phyloP scores from a whole-genome alignment of 2,329 filamentous ascomycete species.

The Dendryphion nanum region DNA sequence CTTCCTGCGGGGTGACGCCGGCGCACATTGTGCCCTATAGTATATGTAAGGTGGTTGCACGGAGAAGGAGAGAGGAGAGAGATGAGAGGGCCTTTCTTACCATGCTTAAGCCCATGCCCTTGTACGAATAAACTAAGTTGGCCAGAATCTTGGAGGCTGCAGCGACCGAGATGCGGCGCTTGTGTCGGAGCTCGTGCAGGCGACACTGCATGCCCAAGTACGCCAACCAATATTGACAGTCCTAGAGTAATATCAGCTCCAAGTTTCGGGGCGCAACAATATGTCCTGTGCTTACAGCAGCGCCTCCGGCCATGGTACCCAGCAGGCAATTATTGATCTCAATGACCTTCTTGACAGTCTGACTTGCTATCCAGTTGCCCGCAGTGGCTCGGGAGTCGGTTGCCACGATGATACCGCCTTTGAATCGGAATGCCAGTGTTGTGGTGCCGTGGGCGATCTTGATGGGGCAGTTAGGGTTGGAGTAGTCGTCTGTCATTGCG shows the following conservation, averaged over 20 bases:
- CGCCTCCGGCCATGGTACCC: conserved; percentile 97
- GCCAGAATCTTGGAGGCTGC: conserved; percentile 98
- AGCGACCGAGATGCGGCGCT: conserved; percentile 96
- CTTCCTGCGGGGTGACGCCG: conserved; percentile 91
- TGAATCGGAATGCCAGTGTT: conserved; percentile 95
- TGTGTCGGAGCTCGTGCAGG: conserved; percentile 97
- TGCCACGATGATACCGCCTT: conserved; percentile 96
- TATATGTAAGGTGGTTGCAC: conserved; percentile 11
- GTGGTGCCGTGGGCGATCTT: conserved; percentile 99
- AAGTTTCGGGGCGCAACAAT: background rate
- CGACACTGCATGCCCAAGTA: conserved; percentile 99
- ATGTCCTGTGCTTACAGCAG: conserved; percentile 61
- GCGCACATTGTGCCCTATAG: conserved; percentile 89
- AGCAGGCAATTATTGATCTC: conserved; percentile 94
- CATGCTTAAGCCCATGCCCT: conserved; percentile 98
- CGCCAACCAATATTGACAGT: conserved; percentile 99
- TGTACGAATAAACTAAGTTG: conserved; percentile 98
- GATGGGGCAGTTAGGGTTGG: conserved; percentile 96
- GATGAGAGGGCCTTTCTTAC: conserved; percentile 25
- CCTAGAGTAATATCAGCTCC: conserved; percentile 48
- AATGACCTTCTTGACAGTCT: conserved; percentile 99
- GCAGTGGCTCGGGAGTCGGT: conserved; percentile 97
- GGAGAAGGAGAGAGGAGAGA: background rate
- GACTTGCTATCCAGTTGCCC: conserved; percentile 98
- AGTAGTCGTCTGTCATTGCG: conserved; percentile 93